A percentile compares a stretch with the other conserved stretches of the same genome.
Evolutionary conservation across 257 asterid species (phyloP).

Genomic region (Solanum piurae): DNA sequence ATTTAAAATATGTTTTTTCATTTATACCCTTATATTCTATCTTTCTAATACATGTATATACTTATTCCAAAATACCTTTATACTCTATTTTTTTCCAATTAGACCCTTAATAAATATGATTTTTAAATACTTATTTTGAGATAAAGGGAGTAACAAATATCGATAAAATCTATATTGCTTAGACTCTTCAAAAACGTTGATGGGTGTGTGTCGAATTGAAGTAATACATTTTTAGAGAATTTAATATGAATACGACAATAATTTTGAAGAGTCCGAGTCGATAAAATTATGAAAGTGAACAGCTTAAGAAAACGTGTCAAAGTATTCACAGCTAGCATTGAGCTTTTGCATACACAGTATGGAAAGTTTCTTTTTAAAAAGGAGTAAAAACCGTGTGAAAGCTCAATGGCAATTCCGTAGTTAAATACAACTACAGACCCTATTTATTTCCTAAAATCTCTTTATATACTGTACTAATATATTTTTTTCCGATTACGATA

Average conservation of each 20-base stretch:
- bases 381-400: background rate
- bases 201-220: too few relatives aligned
- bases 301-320: background rate
- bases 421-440: background rate
- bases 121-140: too few relatives aligned
- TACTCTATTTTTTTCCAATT: too few relatives aligned
- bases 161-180: too few relatives aligned
- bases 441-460: background rate
- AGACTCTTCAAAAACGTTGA: too few relatives aligned
- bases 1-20: too few relatives aligned
- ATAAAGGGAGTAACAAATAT: too few relatives aligned
- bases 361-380: background rate
- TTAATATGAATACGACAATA: too few relatives aligned
- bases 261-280: too few relatives aligned
- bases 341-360: background rate
- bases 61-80: background rate
- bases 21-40: background rate
- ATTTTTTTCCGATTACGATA: background rate
- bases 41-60: background rate
- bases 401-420: background rate
- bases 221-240: too few relatives aligned
- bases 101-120: background rate
- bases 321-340: background rate
- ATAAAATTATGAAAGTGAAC: background rate
- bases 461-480: background rate